Percentiles rank a stretch among this genome's conserved stretches.
Conservation (phyloP, 1,139 yeast genomes). For the Entelexis sorbosivorans region DNA sequence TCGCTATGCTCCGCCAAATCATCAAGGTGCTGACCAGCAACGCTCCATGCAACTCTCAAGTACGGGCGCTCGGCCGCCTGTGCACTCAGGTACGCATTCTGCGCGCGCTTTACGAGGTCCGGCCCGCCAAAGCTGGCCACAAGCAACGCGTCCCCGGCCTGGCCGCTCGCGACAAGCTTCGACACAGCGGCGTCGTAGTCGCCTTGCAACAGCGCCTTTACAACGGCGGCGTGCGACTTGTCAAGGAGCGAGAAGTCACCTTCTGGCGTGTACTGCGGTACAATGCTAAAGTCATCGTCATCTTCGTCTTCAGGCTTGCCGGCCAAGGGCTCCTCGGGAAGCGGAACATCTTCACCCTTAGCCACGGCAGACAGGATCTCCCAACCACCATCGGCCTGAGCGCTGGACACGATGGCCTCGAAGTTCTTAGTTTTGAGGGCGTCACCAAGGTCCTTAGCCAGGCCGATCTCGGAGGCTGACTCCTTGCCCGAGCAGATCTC, state of each 20-base stretch:
- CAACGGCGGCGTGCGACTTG: slow-evolving; percentile 25
- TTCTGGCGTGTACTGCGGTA: slow-evolving; percentile 30
- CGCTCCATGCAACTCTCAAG: slow-evolving; percentile 63
- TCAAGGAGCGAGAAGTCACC: slow-evolving; percentile 38
- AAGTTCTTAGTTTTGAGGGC: slow-evolving; percentile 50
- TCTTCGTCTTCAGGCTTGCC: slow-evolving; percentile 22
- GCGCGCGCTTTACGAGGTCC: slow-evolving; percentile 52
- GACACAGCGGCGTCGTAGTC: slow-evolving; percentile 59
- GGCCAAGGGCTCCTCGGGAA: slow-evolving; percentile 37
- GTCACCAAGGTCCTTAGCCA: slow-evolving; percentile 40
- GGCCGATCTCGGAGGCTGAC: slow-evolving; percentile 27
- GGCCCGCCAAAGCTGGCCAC: slow-evolving; percentile 55
- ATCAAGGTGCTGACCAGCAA: slow-evolving; percentile 42
- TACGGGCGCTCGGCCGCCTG: slow-evolving; percentile 45
- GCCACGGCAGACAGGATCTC: slow-evolving; percentile 50
- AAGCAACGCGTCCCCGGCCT: slow-evolving; percentile 67
- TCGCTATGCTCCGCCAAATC: slow-evolving; percentile 75
- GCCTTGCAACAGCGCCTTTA: slow-evolving; percentile 51
- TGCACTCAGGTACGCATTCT: slow-evolving; percentile 55
- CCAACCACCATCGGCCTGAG: slow-evolving; percentile 59
- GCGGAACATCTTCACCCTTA: slow-evolving; percentile 27
- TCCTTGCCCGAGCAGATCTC: slow-evolving; percentile 41
- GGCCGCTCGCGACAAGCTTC: slow-evolving; percentile 51
- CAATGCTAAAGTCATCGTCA: slow-evolving; percentile 29
- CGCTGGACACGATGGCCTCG: slow-evolving; percentile 31